Percentiles rank a stretch among this genome's conserved stretches.
Conservation (phyloP, 176 grass and related monocot genomes). For the Carex parvula region DNA sequence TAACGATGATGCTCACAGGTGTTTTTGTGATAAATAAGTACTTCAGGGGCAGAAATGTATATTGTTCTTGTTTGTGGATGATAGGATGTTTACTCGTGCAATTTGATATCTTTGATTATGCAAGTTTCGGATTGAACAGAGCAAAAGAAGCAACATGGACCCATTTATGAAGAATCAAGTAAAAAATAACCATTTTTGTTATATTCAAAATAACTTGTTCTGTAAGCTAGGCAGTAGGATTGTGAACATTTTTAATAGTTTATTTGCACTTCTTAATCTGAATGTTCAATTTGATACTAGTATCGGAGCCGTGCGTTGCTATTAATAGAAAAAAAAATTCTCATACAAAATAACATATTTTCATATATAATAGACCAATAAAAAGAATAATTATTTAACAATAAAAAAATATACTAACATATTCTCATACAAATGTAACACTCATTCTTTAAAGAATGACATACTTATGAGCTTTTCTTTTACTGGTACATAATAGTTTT, state of each 20-base stretch:
- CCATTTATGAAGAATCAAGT: constrained; percentile 9
- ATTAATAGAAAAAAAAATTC: too few relatives aligned
- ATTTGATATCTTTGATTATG: constrained; percentile 1
- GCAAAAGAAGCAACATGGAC: neutral
- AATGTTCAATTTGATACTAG: neutral
- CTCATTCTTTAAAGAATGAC: too few relatives aligned
- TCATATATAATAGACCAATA: too few relatives aligned
- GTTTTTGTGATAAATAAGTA: neutral
- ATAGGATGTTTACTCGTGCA: neutral
- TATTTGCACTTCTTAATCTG: neutral
- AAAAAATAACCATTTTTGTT: neutral
- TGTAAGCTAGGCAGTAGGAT: neutral
- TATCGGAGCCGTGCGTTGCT: too few relatives aligned
- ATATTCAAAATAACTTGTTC: neutral
- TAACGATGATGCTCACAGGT: neutral
- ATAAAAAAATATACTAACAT: too few relatives aligned
- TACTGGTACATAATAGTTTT: too few relatives aligned
- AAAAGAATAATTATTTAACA: too few relatives aligned
- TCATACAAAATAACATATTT: too few relatives aligned
- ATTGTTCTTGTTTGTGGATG: neutral
- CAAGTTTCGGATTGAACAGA: neutral
- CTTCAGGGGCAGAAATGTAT: neutral
- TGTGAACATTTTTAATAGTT: constrained; percentile 6
- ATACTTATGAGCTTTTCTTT: too few relatives aligned
- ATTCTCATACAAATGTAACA: too few relatives aligned